Evolutionary conservation across 2,329 filamentous ascomycete species (phyloP).

Genomic region (Colletotrichum godetiae): DNA sequence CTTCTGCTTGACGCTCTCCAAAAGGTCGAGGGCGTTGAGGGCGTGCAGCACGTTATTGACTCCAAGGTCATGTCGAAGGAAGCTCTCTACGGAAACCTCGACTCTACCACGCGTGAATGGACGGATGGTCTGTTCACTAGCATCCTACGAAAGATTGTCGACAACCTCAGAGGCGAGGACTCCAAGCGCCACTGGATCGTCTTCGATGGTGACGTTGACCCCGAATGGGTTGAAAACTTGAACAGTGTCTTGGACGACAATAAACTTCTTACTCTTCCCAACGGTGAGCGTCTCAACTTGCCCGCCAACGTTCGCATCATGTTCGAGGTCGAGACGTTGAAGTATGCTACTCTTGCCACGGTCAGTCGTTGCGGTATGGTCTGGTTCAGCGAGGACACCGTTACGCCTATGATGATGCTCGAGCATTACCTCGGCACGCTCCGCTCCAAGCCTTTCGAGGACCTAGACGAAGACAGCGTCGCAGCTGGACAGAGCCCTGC

Average conservation of each 20-base stretch:
- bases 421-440: slow-evolving; percentile 89
- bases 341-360: slow-evolving; percentile 97
- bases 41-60: slow-evolving; percentile 97
- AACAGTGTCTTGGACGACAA: slow-evolving; percentile 99
- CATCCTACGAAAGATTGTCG: slow-evolving; percentile 97
- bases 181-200: slow-evolving; percentile 99
- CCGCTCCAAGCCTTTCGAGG: slow-evolving; percentile 87
- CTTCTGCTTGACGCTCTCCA: slow-evolving; percentile 91
- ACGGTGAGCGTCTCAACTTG: slow-evolving; percentile 96
- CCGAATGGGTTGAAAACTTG: slow-evolving; percentile 99
- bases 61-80: slow-evolving; percentile 99
- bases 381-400: slow-evolving; percentile 99
- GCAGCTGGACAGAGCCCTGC: slow-evolving; percentile 79
- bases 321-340: slow-evolving; percentile 98
- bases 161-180: slow-evolving; percentile 97
- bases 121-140: slow-evolving; percentile 98
- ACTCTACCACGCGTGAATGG: slow-evolving; percentile 98
- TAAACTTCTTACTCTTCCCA: slow-evolving; percentile 95
- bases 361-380: slow-evolving; percentile 99
- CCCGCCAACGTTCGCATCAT: slow-evolving; percentile 97
- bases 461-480: slow-evolving; percentile 92
- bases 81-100: slow-evolving; percentile 92
- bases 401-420: slow-evolving; percentile 93
- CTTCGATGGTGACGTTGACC: slow-evolving; percentile 98
- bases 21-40: slow-evolving; percentile 89